Base-by-base conservation (phyloP, 2,329 filamentous ascomycete genomes). In the Phaeosphaeriaceae sp. region DNA sequence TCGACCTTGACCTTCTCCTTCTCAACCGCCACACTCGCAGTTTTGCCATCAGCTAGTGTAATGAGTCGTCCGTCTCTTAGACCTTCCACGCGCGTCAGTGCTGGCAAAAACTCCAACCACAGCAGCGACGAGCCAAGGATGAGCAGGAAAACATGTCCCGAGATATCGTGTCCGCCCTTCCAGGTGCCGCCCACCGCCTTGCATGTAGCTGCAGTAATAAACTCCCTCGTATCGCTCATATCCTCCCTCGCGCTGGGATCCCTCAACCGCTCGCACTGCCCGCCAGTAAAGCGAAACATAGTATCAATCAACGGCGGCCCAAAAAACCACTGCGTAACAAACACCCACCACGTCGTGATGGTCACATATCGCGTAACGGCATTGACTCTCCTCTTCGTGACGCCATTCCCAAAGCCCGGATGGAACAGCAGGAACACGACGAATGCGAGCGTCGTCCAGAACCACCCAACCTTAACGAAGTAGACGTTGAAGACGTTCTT, bases 261-360 rank as follows among this genome's bases (percentile, higher is more conserved):
- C 53, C 80, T 73, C 2, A 87, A 81, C 15, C 87, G 69, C 73
- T 92, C 88, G 76, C 95, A 99, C 70, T 86, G 86, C 1, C 95
- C 95, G 2, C 95, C 95, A 0, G 92, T 97, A 77, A 92, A 86
- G n/a, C 88, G 83, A 76, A 98, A 99, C 3, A 90, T 88, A 56
- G 93, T 89, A 76, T 99, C 95, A 69, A 98, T 94, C 49, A 99
- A 82, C 20, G 93, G 85, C 1, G 95, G 89, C 0, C 95, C 95
- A 71, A 99, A 97, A 77, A 89, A 98, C 95, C 95, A 98, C 81
- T 98, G 95, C 63, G 95, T 99, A 19, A 95, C 88, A 41, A 92
- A 80, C 44, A 92, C 83, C 95, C 95, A 99, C 78, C 89, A 89
- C 1, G 79, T 70, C 9, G 95, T 98, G 0, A 92, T 86, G 9